A percentile compares a stretch with the other conserved stretches of the same genome.
These are phyloP conservation scores for Starmerella floricola DNA, from an alignment of 805 yeast genomes.

Conservation along the genomic window DNA sequence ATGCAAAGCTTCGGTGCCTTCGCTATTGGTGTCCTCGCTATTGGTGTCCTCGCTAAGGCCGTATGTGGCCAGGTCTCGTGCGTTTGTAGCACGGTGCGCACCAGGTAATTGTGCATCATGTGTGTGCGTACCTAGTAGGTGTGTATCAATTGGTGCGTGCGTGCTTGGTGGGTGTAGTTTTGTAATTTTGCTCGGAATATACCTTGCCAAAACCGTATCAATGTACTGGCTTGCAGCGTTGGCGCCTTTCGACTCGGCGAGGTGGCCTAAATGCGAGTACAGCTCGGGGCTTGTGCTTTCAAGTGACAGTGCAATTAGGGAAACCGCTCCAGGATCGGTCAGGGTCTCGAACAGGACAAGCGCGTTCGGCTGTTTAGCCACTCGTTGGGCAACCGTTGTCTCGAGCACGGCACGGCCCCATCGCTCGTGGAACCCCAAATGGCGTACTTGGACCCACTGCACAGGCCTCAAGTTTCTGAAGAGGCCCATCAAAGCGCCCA, in stretches of 20 bases:
- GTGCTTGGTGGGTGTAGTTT: background rate
- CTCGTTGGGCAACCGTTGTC: background rate
- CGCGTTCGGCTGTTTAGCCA: background rate
- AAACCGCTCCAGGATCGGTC: background rate
- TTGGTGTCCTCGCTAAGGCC: too few species aligned
- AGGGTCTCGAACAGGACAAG: background rate
- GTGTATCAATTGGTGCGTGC: background rate
- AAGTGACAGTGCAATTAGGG: background rate
- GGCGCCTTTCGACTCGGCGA: conserved; percentile 2
- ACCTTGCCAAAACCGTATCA: background rate
- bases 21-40: too few species aligned
- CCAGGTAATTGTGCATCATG: too few species aligned
- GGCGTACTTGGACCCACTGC: too few species aligned
- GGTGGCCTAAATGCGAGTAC: conserved; percentile 2
- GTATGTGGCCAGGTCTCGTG: too few species aligned
- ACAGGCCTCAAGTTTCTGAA: too few species aligned
- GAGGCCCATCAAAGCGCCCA: too few species aligned
- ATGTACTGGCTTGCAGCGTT: conserved; percentile 1
- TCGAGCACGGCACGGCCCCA: conserved; percentile 1
- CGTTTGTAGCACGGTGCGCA: too few species aligned
- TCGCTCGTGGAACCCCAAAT: background rate
- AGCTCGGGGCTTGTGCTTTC: background rate
- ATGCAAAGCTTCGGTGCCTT: too few species aligned
- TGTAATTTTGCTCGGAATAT: background rate
- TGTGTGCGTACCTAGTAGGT: too few species aligned